These are phyloP conservation scores for Trypanosoma grayi DNA, from an alignment of 208 protist species.

Conservation along the genomic window DNA sequence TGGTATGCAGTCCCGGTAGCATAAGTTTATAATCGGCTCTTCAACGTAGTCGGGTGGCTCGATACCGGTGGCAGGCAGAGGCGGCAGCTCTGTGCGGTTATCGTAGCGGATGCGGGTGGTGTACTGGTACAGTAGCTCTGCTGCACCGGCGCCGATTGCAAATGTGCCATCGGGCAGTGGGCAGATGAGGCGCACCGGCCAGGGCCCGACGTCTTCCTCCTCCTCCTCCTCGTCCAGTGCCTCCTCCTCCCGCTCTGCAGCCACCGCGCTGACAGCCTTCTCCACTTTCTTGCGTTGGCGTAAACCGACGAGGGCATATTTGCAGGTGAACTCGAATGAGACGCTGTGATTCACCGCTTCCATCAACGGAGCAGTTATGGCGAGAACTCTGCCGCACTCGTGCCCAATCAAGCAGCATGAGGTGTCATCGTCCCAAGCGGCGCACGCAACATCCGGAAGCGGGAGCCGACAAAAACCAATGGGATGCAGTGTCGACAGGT, in stretches of 20 bases:
- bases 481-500: constrained; percentile 37
- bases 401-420: constrained; percentile 70
- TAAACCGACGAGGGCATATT: constrained; percentile 68
- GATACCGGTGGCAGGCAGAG: constrained; percentile 81
- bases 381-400: constrained; percentile 64
- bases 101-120: constrained; percentile 56
- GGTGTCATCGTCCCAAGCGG: constrained; percentile 61
- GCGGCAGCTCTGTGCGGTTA: constrained; percentile 48
- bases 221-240: constrained; percentile 54
- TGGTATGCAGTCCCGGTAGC: constrained; percentile 65
- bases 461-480: constrained; percentile 81
- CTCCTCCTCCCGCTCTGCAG: constrained; percentile 48
- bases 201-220: constrained; percentile 72
- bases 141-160: constrained; percentile 55
- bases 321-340: constrained; percentile 64
- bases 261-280: constrained; percentile 42
- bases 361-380: constrained; percentile 44
- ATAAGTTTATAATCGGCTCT: constrained; percentile 83
- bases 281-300: constrained; percentile 67
- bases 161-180: constrained; percentile 45
- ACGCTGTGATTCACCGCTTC: constrained; percentile 54
- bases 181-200: constrained; percentile 54
- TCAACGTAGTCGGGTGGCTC: constrained; percentile 86
- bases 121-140: constrained; percentile 81
- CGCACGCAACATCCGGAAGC: constrained; percentile 43